Percentiles rank a stretch among this genome's conserved stretches.
Evolutionary conservation across 2,329 filamentous ascomycete species (phyloP).

Genomic region (Talaromyces sp.): DNA sequence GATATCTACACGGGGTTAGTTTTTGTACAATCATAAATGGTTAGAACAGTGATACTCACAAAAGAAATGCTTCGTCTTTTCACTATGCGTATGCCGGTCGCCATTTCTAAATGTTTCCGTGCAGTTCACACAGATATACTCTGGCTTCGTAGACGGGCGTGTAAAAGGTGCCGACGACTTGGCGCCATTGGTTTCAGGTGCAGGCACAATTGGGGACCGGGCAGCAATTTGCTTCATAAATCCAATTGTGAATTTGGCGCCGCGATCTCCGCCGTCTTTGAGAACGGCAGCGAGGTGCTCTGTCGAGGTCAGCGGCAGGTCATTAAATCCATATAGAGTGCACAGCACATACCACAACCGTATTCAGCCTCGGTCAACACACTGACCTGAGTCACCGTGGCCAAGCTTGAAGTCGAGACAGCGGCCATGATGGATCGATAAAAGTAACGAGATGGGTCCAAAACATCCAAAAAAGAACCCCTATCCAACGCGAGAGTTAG

Average conservation of each 20-base stretch:
- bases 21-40: neutral
- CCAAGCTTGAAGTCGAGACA: conserved; percentile 17
- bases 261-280: conserved; percentile 17
- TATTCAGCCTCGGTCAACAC: conserved; percentile 35
- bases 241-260: conserved; percentile 6
- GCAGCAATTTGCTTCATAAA: conserved; percentile 12
- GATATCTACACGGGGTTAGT: conserved; percentile 27
- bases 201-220: neutral
- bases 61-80: conserved; percentile 37
- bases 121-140: conserved; percentile 37
- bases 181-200: conserved; percentile 7
- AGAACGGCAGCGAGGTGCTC: conserved; percentile 36
- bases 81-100: conserved; percentile 31
- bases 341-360: conserved; percentile 34
- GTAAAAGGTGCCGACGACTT: conserved; percentile 1
- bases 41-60: conserved; percentile 25
- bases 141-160: conserved; percentile 29
- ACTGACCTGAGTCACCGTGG: conserved; percentile 29
- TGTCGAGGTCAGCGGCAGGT: conserved; percentile 20
- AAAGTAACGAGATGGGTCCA: neutral
- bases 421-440: conserved; percentile 3
- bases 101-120: conserved; percentile 26
- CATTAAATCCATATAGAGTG: neutral
- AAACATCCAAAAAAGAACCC: neutral
- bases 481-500: neutral